These are phyloP conservation scores for Talaromyces thailandensis DNA, from an alignment of 495 filamentous ascomycete genomes.

Conservation along the genomic window DNA sequence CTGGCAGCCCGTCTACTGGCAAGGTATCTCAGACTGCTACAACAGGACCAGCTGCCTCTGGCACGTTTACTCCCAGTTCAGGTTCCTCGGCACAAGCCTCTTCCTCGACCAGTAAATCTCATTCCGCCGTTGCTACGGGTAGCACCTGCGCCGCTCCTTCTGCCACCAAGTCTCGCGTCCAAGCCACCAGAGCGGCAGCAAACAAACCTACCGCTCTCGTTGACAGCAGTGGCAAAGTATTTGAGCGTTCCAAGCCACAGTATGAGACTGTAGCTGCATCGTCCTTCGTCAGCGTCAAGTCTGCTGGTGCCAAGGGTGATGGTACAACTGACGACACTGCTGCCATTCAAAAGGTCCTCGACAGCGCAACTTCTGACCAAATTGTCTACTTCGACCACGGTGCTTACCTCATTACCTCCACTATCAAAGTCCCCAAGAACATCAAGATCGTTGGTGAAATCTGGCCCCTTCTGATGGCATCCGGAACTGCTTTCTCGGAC, in stretches of 20 bases:
- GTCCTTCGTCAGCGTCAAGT: constrained; percentile 61
- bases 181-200: constrained; percentile 24
- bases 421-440: constrained; percentile 71
- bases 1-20: neutral
- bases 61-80: neutral
- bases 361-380: constrained; percentile 49
- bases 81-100: neutral
- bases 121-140: neutral
- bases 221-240: constrained; percentile 39
- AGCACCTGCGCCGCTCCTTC: constrained; percentile 22
- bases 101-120: neutral
- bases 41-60: neutral
- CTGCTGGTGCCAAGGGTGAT: constrained; percentile 70
- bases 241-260: constrained; percentile 58
- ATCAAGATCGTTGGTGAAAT: constrained; percentile 82
- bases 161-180: constrained; percentile 11
- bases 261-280: constrained; percentile 45
- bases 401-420: constrained; percentile 77
- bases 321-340: constrained; percentile 50
- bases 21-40: neutral
- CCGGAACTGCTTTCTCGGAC: constrained; percentile 63
- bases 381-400: constrained; percentile 75
- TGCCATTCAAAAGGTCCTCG: constrained; percentile 61
- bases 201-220: constrained; percentile 32
- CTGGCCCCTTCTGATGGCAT: constrained; percentile 82